Percentiles rank a stretch among this genome's conserved stretches.
phyloP scores from a whole-genome alignment of 2,329 filamentous ascomycete species.

The Zarea fungicola region DNA sequence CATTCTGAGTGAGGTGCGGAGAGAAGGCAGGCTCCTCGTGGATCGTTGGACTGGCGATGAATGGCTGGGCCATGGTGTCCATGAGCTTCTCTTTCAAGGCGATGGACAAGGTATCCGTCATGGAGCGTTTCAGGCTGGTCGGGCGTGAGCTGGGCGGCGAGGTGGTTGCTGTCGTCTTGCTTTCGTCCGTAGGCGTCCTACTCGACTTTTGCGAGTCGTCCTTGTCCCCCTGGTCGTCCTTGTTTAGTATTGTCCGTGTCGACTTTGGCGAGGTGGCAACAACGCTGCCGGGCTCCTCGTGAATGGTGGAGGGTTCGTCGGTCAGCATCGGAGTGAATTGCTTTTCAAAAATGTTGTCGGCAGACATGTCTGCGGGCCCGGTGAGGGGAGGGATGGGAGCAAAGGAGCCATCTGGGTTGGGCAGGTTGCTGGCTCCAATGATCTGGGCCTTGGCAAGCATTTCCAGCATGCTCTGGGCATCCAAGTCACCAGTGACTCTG shows the following conservation, averaged over 20 bases:
- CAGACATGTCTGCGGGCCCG: slow-evolving; percentile 68
- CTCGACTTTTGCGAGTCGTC: slow-evolving; percentile 45
- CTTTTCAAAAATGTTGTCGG: slow-evolving; percentile 79
- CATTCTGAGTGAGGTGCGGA: slow-evolving; percentile 36
- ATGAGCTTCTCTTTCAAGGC: slow-evolving; percentile 77
- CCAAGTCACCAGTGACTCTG: slow-evolving; percentile 73
- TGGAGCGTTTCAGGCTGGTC: slow-evolving; percentile 73
- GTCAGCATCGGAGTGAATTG: slow-evolving; percentile 60
- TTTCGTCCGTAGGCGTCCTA: slow-evolving; percentile 52
- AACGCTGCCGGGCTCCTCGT: slow-evolving; percentile 16
- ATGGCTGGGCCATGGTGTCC: slow-evolving; percentile 81
- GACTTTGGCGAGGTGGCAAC: slow-evolving; percentile 18
- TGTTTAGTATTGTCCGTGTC: slow-evolving; percentile 14
- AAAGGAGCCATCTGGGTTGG: slow-evolving; percentile 39
- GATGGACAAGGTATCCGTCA: slow-evolving; percentile 74
- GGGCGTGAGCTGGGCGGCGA: slow-evolving; percentile 55
- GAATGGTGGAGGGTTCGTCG: slow-evolving; percentile 37
- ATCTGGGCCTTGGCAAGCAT: slow-evolving; percentile 77
- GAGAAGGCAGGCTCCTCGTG: slow-evolving; percentile 37
- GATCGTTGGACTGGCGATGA: slow-evolving; percentile 43
- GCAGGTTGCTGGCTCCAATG: slow-evolving; percentile 61
- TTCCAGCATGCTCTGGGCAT: slow-evolving; percentile 87
- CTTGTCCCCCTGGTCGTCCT: slow-evolving; percentile 17
- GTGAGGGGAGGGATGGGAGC: slow-evolving; percentile 62
- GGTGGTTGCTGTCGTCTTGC: slow-evolving; percentile 40